These are phyloP conservation scores for Xylariaceae sp. DNA, from an alignment of 2,329 filamentous ascomycete species.

Conservation along the genomic window DNA sequence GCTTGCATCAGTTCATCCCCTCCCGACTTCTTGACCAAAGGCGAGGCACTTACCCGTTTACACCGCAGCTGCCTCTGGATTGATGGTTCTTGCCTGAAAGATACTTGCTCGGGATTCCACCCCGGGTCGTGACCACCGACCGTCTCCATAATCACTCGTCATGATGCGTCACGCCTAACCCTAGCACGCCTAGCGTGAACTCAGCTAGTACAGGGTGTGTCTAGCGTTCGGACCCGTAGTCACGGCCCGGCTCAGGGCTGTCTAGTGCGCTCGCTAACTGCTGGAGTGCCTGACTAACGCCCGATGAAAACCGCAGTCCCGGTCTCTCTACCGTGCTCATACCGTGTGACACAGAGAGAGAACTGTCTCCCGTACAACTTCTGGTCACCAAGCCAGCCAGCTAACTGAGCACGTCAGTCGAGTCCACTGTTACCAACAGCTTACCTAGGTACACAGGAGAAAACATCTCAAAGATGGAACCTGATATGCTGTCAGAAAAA, in stretches of 20 bases:
- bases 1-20: neutral
- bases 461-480: slow-evolving; percentile 13
- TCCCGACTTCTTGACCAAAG: neutral
- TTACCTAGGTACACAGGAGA: neutral
- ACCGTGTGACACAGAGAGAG: no score
- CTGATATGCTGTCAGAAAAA: slow-evolving; percentile 7
- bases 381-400: neutral
- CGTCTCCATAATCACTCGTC: neutral
- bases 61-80: neutral
- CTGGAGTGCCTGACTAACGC: no score
- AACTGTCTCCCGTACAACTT: no score
- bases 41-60: no score
- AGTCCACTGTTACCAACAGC: neutral
- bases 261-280: no score
- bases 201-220: neutral
- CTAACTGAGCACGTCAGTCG: no score
- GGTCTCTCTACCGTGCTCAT: no score
- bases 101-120: neutral
- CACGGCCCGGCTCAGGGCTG: no score
- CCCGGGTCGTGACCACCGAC: neutral
- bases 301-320: no score
- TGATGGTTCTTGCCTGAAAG: neutral
- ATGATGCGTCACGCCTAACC: neutral
- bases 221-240: neutral
- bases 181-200: neutral